Base-by-base conservation (phyloP, 768 basidiomycete species). In the Auriscalpium orientale region DNA sequence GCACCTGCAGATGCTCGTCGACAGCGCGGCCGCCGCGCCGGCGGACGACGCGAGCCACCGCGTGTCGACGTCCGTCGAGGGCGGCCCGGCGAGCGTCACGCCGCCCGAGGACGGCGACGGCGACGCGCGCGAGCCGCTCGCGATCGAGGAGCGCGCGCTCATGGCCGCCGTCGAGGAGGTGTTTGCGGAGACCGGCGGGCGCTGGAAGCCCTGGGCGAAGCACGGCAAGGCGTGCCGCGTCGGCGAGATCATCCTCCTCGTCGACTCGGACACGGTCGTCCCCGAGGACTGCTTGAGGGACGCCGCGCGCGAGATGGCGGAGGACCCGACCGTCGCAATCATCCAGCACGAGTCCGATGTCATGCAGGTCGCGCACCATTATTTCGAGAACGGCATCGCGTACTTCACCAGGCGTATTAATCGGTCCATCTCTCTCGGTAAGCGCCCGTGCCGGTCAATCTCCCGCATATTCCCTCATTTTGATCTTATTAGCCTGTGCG, bases 291-390 rank as follows among this genome's bases (percentile, higher is more conserved):
- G 79, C 59, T 72, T 81, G 63, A 64, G 76, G 52, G 79, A 80
- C 62, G 79, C 79, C 8, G 78, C 76, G 13, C 68, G 74, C 49
- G 79, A 81, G 68, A 71, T 81, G 69, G 69, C 70, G 48, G 71
- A 71, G 60, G 76, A 74, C 54, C 78, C 79, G 6, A 72, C 76
- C 20, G 73, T 79, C 37, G 76, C 73, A 6, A 76, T 80, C 62
- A 76, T 81, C 58, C 79, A 80, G 67, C 79, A 80, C 57, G 75
- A 73, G 58, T 76, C 74, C 8, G 77, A 76, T 55, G 80, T 81
- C 58, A 79, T 80, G 78, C 77, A 81, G 68, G 79, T 79, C 56
- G 78, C 74, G n/a, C 68, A 74, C 57, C 76, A 79, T 60, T 81
- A 78, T 69, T 81, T 74, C 43, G 72, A 76, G 67, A 76, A 76